Conservation (phyloP, 345 rosid genomes). For the Litchi chinensis region DNA sequence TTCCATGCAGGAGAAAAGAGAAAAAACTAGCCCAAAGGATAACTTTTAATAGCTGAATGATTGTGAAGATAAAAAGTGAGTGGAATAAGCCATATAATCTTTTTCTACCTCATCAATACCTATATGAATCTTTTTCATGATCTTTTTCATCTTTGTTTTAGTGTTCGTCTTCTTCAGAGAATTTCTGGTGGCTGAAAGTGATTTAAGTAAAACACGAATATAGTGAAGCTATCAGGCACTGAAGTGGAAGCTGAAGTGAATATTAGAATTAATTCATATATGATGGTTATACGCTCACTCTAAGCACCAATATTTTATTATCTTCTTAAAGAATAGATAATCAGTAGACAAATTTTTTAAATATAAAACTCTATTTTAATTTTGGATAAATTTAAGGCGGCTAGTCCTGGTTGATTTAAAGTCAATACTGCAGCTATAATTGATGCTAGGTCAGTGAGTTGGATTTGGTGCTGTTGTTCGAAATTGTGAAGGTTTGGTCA, state of each 20-base stretch:
- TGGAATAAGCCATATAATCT: neutral
- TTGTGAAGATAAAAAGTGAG: neutral
- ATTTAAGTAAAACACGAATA: neutral
- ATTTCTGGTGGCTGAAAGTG: neutral
- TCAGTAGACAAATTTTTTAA: neutral
- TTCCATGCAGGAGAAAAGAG: neutral
- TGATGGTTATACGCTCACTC: neutral
- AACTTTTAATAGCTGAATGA: neutral
- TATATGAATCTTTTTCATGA: neutral
- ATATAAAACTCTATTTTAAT: no score
- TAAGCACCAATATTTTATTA: neutral
- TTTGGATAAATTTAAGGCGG: no score
- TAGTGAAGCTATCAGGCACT: neutral
- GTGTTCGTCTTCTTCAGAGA: neutral
- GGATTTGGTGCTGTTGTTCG: no score
- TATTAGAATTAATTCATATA: neutral
- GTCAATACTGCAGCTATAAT: no score
- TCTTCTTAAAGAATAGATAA: neutral
- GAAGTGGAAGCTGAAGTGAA: neutral
- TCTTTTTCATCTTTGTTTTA: neutral
- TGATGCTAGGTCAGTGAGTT: no score
- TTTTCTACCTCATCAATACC: neutral
- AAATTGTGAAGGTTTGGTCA: no score
- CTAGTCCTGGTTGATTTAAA: no score
- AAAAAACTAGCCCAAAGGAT: neutral